These are phyloP conservation scores for Auricularia sp. DNA, from an alignment of 768 basidiomycete species.

Conservation along the genomic window DNA sequence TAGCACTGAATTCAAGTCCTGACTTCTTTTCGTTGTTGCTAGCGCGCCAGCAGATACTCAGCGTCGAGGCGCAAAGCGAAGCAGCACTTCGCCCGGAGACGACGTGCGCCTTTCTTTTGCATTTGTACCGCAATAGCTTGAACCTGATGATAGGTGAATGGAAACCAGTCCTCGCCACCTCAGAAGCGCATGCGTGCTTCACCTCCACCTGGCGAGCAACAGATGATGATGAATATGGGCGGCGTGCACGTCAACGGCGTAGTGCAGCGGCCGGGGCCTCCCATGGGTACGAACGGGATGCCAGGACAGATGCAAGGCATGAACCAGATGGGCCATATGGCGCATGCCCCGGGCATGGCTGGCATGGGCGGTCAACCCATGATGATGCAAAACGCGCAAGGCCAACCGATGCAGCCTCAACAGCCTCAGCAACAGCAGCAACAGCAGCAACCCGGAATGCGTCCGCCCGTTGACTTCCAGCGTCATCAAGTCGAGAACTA, in stretches of 20 bases:
- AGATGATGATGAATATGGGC: background rate
- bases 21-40: too few species aligned
- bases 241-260: background rate
- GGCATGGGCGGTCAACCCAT: background rate
- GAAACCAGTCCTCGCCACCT: slow-evolving; percentile 24
- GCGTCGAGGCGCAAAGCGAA: slow-evolving; percentile 19
- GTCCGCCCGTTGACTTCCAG: background rate
- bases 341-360: background rate
- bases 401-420: slow-evolving; percentile 11
- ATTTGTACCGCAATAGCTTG: background rate
- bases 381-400: background rate
- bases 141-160: slow-evolving; percentile 10
- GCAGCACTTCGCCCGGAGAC: slow-evolving; percentile 27
- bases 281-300: background rate
- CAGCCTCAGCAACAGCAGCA: slow-evolving; percentile 18
- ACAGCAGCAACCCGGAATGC: slow-evolving; percentile 9
- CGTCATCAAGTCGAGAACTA: background rate
- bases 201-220: slow-evolving; percentile 18
- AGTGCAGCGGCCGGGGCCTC: background rate
- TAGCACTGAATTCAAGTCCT: too few species aligned
- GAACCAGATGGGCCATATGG: background rate
- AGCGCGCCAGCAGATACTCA: background rate
- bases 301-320: background rate
- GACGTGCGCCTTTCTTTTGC: slow-evolving; percentile 17
- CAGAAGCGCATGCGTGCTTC: slow-evolving; percentile 24